phyloP scores from a whole-genome alignment of 345 rosid species.

The Euphorbia tirucalli region DNA sequence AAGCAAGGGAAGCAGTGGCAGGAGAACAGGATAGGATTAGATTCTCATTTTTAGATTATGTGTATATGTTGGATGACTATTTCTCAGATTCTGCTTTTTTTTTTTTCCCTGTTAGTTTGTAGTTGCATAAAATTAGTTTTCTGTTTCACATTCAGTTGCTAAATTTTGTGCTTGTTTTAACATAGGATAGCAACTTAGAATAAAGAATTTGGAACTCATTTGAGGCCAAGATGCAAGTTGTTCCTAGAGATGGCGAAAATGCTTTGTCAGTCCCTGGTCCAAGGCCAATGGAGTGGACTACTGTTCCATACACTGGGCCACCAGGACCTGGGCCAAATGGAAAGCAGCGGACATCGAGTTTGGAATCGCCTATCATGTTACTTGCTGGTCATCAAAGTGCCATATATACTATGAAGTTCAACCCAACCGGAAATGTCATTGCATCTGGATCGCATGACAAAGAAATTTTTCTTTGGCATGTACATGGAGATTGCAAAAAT shows the following conservation, averaged over 20 bases:
- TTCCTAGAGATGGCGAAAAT: slow-evolving; percentile 43
- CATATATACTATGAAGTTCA: slow-evolving; percentile 84
- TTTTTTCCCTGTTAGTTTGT: not conserved
- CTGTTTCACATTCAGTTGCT: not conserved
- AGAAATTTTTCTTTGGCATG: slow-evolving; percentile 87
- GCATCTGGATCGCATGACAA: slow-evolving; percentile 97
- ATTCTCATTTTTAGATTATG: not conserved
- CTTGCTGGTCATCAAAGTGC: slow-evolving; percentile 85
- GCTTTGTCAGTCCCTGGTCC: slow-evolving; percentile 62
- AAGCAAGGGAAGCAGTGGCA: not conserved
- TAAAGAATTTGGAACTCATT: not conserved
- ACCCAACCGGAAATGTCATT: slow-evolving; percentile 74
- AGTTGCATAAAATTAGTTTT: not conserved
- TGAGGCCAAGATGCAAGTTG: slow-evolving; percentile 19
- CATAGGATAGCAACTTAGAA: not conserved
- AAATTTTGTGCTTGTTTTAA: not conserved
- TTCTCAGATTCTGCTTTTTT: not conserved
- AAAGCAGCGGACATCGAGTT: slow-evolving; percentile 69
- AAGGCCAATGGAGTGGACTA: slow-evolving; percentile 91
- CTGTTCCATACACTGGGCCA: slow-evolving; percentile 51
- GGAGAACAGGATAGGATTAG: not conserved
- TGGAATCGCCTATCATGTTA: slow-evolving; percentile 93
- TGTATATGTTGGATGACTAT: slow-evolving; percentile 1
- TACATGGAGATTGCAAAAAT: slow-evolving; percentile 92
- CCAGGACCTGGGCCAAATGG: slow-evolving; percentile 57